Evolutionary conservation across 495 filamentous ascomycete species (phyloP).

Genomic region (Schizothecium vesticola): DNA sequence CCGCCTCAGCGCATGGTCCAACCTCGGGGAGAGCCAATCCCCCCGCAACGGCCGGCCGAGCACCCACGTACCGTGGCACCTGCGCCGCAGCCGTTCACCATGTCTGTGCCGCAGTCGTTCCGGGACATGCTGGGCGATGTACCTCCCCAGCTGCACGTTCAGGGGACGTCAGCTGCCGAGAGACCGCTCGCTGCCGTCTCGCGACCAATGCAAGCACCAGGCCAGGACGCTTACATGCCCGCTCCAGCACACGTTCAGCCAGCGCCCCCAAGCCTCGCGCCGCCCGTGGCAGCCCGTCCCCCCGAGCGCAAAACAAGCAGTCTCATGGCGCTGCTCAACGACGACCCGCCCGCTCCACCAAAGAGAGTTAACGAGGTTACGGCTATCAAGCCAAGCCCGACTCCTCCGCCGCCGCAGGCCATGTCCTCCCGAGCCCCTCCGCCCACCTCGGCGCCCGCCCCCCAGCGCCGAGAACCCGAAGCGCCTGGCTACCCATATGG

Average conservation of each 20-base stretch:
- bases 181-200: constrained; percentile 29
- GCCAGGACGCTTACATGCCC: constrained; percentile 34
- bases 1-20: constrained; percentile 27
- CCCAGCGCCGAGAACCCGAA: constrained; percentile 36
- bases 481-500: constrained; percentile 31
- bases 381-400: constrained; percentile 34
- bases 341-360: constrained; percentile 41
- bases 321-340: constrained; percentile 47
- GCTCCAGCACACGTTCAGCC: constrained; percentile 28
- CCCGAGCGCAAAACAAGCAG: constrained; percentile 42
- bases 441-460: constrained; percentile 28
- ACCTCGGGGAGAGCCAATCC: constrained; percentile 33
- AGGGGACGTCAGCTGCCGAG: constrained; percentile 13
- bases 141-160: constrained; percentile 25
- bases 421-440: constrained; percentile 33
- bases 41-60: constrained; percentile 39
- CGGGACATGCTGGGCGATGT: constrained; percentile 29
- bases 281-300: constrained; percentile 27
- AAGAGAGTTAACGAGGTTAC: constrained; percentile 39
- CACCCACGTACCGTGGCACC: constrained; percentile 35
- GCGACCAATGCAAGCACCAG: constrained; percentile 28
- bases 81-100: constrained; percentile 27
- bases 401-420: constrained; percentile 41
- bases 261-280: constrained; percentile 23
- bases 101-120: constrained; percentile 28